Conservation (phyloP, 768 basidiomycete genomes). For the Russula sp. region DNA sequence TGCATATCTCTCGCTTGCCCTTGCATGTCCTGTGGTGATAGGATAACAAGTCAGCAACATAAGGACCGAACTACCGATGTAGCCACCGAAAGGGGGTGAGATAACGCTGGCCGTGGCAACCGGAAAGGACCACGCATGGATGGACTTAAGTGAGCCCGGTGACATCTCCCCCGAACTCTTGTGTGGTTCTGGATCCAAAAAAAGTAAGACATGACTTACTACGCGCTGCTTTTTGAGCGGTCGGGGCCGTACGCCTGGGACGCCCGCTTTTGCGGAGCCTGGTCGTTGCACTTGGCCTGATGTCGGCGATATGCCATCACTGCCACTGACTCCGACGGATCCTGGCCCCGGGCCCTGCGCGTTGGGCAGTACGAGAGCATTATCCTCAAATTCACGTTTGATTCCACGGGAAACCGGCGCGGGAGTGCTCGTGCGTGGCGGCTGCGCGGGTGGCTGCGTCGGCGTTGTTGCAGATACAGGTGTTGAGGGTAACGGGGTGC, state of each 20-base stretch:
- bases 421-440: slow-evolving; percentile 27
- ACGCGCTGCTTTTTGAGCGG: slow-evolving; percentile 31
- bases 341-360: slow-evolving; percentile 18
- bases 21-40: slow-evolving; percentile 26
- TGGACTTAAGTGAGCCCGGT: background rate
- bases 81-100: background rate
- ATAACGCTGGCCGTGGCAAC: background rate
- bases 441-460: slow-evolving; percentile 17
- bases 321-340: background rate
- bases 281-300: slow-evolving; percentile 12
- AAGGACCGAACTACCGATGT: background rate
- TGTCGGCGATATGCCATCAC: slow-evolving; percentile 12
- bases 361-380: slow-evolving; percentile 17
- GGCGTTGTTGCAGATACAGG: slow-evolving; percentile 16
- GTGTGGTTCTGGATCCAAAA: background rate
- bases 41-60: slow-evolving; percentile 13
- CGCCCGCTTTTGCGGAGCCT: slow-evolving; percentile 25
- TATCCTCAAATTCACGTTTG: slow-evolving; percentile 30
- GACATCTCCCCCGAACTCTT: slow-evolving; percentile 1
- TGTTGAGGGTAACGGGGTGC: slow-evolving; percentile 20
- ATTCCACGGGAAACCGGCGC: slow-evolving; percentile 25
- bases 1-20: slow-evolving; percentile 31
- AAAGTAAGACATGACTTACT: slow-evolving; percentile 21
- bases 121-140: background rate
- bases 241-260: slow-evolving; percentile 29